A percentile compares a stretch with the other conserved stretches of the same genome.
Conservation (phyloP, 2,329 filamentous ascomycete genomes). For the Huntiella abstrusa region DNA sequence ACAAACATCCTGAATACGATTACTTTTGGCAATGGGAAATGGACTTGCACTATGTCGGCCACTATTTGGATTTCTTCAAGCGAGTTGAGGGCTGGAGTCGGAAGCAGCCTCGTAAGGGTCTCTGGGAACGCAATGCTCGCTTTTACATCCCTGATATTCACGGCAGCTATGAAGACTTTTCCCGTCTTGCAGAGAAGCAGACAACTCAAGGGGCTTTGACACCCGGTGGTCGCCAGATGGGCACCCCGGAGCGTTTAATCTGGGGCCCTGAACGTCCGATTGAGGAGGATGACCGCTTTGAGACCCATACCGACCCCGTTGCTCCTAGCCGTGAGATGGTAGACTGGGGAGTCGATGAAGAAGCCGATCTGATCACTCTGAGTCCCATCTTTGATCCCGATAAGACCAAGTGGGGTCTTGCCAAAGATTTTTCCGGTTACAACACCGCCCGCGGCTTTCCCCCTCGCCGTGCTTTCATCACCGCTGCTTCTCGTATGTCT, state of each 20-base stretch:
- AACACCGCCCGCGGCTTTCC: constrained; percentile 42
- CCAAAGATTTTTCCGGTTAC: constrained; percentile 70
- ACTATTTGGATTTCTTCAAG: constrained; percentile 60
- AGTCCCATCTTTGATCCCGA: constrained; percentile 85
- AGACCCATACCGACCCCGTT: constrained; percentile 50
- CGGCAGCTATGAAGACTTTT: constrained; percentile 61
- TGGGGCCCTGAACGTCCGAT: constrained; percentile 68
- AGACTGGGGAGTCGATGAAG: constrained; percentile 76
- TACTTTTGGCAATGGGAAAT: constrained; percentile 94
- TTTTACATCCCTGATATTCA: constrained; percentile 65
- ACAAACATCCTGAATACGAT: constrained; percentile 74
- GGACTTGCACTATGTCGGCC: constrained; percentile 77
- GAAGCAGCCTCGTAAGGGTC: constrained; percentile 55
- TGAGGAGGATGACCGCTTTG: constrained; percentile 51
- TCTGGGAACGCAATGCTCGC: constrained; percentile 63
- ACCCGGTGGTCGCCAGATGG: constrained; percentile 4
- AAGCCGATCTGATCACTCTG: constrained; percentile 79
- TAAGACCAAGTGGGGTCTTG: constrained; percentile 66
- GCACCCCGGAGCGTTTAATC: constrained; percentile 35
- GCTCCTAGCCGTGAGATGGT: constrained; percentile 57
- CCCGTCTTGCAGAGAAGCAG: constrained; percentile 20
- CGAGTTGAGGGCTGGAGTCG: constrained; percentile 51
- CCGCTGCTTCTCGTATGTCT: constrained; percentile 71
- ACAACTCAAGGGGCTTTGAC: constrained; percentile 2
- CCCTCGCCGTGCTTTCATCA: constrained; percentile 68